A percentile compares a stretch with the other conserved stretches of the same genome.
Evolutionary conservation across 805 yeast species (phyloP).

Genomic region (Candida patagonica): DNA sequence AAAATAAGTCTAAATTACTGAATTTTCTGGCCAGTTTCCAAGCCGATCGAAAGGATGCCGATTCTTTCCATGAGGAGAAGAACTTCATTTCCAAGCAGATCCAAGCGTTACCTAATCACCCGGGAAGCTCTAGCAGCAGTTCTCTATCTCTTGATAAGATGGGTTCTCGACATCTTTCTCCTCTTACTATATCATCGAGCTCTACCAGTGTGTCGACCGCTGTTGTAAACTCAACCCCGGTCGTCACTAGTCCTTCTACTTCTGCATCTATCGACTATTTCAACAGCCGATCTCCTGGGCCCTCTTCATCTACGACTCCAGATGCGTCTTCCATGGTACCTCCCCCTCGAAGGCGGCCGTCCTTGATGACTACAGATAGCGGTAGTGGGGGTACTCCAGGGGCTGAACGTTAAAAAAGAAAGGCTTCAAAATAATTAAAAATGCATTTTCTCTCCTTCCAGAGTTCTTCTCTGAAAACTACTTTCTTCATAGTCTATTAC

Average conservation of each 20-base stretch:
- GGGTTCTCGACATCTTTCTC: background rate
- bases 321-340: no score
- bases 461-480: no score
- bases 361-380: no score
- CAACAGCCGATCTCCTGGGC: no score
- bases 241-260: conserved; percentile 1
- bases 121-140: conserved; percentile 7
- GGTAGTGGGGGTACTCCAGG: no score
- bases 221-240: background rate
- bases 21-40: conserved; percentile 60
- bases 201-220: background rate
- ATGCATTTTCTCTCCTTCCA: no score
- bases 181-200: background rate
- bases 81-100: conserved; percentile 72
- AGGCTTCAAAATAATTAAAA: no score
- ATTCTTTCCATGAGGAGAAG: conserved; percentile 65
- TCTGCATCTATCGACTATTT: conserved; percentile 2
- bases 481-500: no score
- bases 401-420: no score
- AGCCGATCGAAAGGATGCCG: conserved; percentile 51
- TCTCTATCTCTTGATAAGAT: conserved; percentile 4
- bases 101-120: conserved; percentile 28
- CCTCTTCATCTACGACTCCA: no score
- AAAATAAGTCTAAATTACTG: conserved; percentile 71
- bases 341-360: no score